phyloP scores from a whole-genome alignment of 179 eudicot species.

The Carnegiea gigantea region DNA sequence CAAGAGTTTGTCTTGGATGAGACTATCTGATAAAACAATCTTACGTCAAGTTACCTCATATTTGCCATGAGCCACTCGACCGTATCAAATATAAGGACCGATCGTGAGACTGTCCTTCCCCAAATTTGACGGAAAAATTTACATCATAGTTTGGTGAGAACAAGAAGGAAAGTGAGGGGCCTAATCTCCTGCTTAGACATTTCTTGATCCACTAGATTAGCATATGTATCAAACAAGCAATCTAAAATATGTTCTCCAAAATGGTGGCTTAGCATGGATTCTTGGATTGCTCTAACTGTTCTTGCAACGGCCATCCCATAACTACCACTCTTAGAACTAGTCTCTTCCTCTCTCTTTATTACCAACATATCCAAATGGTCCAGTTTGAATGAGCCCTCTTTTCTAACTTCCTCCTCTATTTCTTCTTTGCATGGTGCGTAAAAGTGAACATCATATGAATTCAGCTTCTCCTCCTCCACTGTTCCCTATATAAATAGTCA shows the following conservation, averaged over 20 bases:
- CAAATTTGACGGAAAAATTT: too few species aligned
- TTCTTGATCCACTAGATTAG: conserved; percentile 56
- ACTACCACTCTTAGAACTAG: conserved; percentile 16
- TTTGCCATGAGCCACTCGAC: too few species aligned
- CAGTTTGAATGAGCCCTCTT: conserved; percentile 62
- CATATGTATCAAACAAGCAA: conserved; percentile 42
- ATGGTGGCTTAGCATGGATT: conserved; percentile 52
- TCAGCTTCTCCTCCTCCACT: conserved; percentile 58
- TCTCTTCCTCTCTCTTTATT: conserved; percentile 36
- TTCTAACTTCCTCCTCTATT: conserved; percentile 55
- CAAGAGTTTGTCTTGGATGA: too few species aligned
- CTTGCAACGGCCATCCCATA: conserved; percentile 54
- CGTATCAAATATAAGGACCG: too few species aligned
- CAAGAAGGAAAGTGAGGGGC: conserved; percentile 47
- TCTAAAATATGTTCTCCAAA: conserved; percentile 54
- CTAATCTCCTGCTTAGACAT: conserved; percentile 52
- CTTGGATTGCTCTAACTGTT: conserved; percentile 63
- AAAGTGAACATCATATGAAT: conserved; percentile 74
- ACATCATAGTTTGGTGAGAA: conserved; percentile 44
- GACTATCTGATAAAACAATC: too few species aligned
- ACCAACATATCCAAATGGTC: conserved; percentile 56
- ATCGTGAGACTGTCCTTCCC: too few species aligned
- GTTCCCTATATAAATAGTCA: conserved; percentile 41
- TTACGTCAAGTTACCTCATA: too few species aligned
- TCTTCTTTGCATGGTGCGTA: conserved; percentile 83